Evolutionary conservation across 495 filamentous ascomycete genomes (phyloP).

Genomic region (Cryomyces minteri): DNA sequence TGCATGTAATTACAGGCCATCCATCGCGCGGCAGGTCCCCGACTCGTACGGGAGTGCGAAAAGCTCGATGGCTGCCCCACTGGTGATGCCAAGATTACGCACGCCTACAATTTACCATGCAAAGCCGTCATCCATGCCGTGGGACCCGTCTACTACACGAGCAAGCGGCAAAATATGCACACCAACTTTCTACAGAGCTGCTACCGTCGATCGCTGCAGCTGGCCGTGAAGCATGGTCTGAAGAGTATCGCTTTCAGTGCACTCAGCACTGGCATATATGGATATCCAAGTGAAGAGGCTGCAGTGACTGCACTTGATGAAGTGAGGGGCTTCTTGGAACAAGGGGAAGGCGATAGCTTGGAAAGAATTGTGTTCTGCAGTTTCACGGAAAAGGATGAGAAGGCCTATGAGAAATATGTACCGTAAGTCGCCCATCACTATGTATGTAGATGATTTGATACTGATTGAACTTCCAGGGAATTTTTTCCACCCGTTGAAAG

Average conservation of each 20-base stretch:
- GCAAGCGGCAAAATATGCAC: constrained; percentile 19
- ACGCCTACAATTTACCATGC: constrained; percentile 55
- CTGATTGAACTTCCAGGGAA: too few species aligned
- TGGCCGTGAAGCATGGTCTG: constrained; percentile 46
- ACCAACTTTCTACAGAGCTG: constrained; percentile 41
- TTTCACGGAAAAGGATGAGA: constrained; percentile 59
- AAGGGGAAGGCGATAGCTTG: constrained; percentile 31
- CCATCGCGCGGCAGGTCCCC: constrained; percentile 59
- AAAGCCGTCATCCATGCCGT: constrained; percentile 77
- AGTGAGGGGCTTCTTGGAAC: constrained; percentile 51
- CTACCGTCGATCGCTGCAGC: constrained; percentile 55
- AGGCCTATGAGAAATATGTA: constrained; percentile 45
- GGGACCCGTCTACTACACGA: constrained; percentile 55
- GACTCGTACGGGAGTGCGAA: constrained; percentile 50
- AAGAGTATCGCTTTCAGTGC: constrained; percentile 65
- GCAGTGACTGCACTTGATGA: constrained; percentile 47
- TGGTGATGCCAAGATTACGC: constrained; percentile 70
- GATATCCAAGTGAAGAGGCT: constrained; percentile 61
- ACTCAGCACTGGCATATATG: constrained; percentile 78
- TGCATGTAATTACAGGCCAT: constrained; percentile 32
- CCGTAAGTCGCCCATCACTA: constrained; percentile 37
- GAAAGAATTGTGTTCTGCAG: constrained; percentile 66
- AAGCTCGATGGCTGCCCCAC: constrained; percentile 52
- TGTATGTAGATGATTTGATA: background rate
- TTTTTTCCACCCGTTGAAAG: too few species aligned